phyloP scores from a whole-genome alignment of 352 stramenopile genomes.

The Pythium periplocum region DNA sequence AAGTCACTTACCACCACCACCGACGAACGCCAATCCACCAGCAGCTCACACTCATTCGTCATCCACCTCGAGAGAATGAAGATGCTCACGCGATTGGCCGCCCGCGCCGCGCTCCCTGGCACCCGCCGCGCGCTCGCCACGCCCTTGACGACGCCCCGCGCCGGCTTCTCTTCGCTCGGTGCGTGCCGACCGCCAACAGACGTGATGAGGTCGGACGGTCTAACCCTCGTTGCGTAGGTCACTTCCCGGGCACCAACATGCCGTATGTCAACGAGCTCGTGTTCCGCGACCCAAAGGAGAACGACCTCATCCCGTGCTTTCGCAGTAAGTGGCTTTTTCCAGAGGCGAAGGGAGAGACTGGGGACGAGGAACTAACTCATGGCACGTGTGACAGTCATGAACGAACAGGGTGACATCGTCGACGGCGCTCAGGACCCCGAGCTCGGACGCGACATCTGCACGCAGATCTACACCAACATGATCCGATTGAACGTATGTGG shows the following conservation, averaged over 20 bases:
- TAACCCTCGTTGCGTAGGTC: slow-evolving; percentile 21
- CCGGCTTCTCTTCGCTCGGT: slow-evolving; percentile 32
- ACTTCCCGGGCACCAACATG: slow-evolving; percentile 79
- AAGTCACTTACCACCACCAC: no score
- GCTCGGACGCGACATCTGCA: slow-evolving; percentile 70
- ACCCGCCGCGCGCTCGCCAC: no score
- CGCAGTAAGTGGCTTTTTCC: slow-evolving; percentile 65
- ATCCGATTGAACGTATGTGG: slow-evolving; percentile 67
- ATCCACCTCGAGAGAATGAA: no score
- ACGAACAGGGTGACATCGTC: slow-evolving; percentile 79
- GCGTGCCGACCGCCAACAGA: background rate
- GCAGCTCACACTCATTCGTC: no score
- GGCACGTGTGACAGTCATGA: slow-evolving; percentile 51
- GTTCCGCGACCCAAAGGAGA: slow-evolving; percentile 83
- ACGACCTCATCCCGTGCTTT: slow-evolving; percentile 85
- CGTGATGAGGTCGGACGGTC: no score
- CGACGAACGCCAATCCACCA: no score
- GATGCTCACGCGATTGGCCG: no score
- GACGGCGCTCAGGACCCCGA: slow-evolving; percentile 63
- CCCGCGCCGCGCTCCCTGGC: no score
- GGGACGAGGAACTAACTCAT: no score
- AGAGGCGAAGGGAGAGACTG: no score
- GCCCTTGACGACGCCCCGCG: background rate
- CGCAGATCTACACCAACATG: slow-evolving; percentile 86
- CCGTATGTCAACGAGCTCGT: slow-evolving; percentile 86